A percentile compares a stretch with the other conserved stretches of the same genome.
phyloP scores from a whole-genome alignment of 306 rosid species.

The Vigna reflexopilosa region DNA sequence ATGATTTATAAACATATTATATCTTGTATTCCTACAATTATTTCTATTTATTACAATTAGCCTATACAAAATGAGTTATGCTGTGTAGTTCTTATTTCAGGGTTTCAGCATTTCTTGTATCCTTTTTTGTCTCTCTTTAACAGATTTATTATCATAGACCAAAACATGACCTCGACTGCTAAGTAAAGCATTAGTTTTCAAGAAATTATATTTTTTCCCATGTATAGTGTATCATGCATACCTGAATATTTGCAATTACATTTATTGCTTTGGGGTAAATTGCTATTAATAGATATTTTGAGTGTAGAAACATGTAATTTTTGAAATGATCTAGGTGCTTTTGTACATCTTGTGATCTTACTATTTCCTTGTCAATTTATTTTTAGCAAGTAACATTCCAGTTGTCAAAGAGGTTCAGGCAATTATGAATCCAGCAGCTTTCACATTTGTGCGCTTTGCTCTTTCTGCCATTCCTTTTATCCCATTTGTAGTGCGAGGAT shows the following conservation, averaged over 20 bases:
- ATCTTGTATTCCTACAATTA: too few species aligned
- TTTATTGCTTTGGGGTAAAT: conserved; percentile 11
- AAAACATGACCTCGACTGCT: neutral
- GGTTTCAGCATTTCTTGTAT: too few species aligned
- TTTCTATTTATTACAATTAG: too few species aligned
- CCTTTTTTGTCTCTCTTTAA: too few species aligned
- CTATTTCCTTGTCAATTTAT: conserved; percentile 20
- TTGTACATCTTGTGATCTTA: neutral
- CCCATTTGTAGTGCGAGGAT: conserved; percentile 64
- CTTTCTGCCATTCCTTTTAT: conserved; percentile 69
- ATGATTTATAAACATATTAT: too few species aligned
- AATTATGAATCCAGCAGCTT: conserved; percentile 70
- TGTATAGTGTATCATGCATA: neutral
- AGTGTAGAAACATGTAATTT: neutral
- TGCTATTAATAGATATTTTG: neutral
- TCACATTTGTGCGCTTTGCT: conserved; percentile 73
- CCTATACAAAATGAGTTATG: too few species aligned
- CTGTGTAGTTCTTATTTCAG: too few species aligned
- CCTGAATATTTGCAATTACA: conserved; percentile 6
- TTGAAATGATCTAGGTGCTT: neutral
- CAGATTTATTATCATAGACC: neutral
- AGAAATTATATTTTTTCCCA: too few species aligned
- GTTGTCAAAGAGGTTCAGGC: conserved; percentile 81
- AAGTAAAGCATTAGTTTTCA: neutral
- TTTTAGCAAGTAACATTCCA: conserved; percentile 75